A percentile compares a stretch with the other conserved stretches of the same genome.
phyloP scores from a whole-genome alignment of 805 yeast genomes.

The Candida hispaniensis region DNA sequence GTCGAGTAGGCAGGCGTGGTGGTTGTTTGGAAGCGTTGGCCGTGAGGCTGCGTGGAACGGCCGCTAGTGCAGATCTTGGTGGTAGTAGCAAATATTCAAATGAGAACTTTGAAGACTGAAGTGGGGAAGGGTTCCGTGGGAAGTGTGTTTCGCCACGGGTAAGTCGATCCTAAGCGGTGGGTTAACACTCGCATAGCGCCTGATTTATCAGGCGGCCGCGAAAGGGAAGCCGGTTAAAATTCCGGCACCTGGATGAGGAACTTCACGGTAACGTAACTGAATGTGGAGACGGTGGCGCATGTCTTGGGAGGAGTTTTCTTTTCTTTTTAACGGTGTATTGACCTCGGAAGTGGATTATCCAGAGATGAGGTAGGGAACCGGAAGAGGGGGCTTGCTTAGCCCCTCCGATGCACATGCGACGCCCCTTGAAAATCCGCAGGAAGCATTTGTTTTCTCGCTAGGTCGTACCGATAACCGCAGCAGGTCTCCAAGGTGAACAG shows the following conservation, averaged over 20 bases:
- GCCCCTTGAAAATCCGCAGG: no score
- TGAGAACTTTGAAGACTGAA: no score
- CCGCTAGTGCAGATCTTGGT: no score
- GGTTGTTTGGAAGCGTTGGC: constrained; percentile 32
- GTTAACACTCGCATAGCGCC: no score
- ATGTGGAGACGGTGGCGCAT: constrained; percentile 35
- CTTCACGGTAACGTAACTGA: constrained; percentile 36
- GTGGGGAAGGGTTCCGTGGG: no score
- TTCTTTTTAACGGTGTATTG: constrained; percentile 34
- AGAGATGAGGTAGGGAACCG: constrained; percentile 35
- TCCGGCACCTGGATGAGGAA: constrained; percentile 37
- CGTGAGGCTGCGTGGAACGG: background rate
- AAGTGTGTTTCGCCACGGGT: no score
- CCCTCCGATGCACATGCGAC: no score
- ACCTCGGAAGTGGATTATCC: constrained; percentile 36
- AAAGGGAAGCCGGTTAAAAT: constrained; percentile 37
- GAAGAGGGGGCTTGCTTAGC: no score
- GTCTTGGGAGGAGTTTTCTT: constrained; percentile 38
- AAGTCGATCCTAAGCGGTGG: no score
- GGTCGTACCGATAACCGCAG: constrained; percentile 38
- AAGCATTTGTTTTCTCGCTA: constrained; percentile 34
- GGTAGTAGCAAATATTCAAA: no score
- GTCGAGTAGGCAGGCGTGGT: constrained; percentile 37
- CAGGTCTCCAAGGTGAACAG: constrained; percentile 39
- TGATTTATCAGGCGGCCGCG: no score